Percentiles rank a stretch among this genome's conserved stretches.
These are phyloP conservation scores for Melampsora larici-populina DNA, from an alignment of 1,284 basidiomycete genomes.

Conservation along the genomic window DNA sequence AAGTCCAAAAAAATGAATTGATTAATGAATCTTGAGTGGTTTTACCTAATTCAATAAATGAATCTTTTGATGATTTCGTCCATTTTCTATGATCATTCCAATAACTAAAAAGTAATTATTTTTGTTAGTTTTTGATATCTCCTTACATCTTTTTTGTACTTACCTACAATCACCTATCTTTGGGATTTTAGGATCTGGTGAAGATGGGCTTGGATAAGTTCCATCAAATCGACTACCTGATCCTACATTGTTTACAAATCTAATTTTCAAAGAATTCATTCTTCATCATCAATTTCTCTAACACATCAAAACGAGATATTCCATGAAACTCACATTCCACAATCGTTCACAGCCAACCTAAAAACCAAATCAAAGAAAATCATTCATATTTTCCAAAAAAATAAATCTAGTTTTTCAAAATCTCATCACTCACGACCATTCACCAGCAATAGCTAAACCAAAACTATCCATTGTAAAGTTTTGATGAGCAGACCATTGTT, in stretches of 20 bases:
- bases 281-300: background rate
- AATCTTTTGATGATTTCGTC: conserved; percentile 23
- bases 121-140: no score
- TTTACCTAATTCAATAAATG: conserved; percentile 24
- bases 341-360: conserved; percentile 40
- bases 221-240: conserved; percentile 35
- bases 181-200: conserved; percentile 25
- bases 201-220: conserved; percentile 28
- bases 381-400: background rate
- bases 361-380: background rate
- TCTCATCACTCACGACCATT: conserved; percentile 34
- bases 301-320: background rate
- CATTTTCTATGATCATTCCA: conserved; percentile 37
- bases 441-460: conserved; percentile 31
- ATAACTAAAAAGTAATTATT: no score
- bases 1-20: no score
- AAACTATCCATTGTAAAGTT: conserved; percentile 41
- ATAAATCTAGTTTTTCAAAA: no score
- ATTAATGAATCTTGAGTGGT: no score
- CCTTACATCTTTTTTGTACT: no score
- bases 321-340: conserved; percentile 28
- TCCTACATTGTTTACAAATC: conserved; percentile 32
- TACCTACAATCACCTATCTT: conserved; percentile 39
- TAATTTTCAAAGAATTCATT: background rate
- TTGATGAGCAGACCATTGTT: conserved; percentile 29